Percentiles rank a stretch among this genome's conserved stretches.
phyloP scores from a whole-genome alignment of 2,329 filamentous ascomycete genomes.

The Catunica adiposa region DNA sequence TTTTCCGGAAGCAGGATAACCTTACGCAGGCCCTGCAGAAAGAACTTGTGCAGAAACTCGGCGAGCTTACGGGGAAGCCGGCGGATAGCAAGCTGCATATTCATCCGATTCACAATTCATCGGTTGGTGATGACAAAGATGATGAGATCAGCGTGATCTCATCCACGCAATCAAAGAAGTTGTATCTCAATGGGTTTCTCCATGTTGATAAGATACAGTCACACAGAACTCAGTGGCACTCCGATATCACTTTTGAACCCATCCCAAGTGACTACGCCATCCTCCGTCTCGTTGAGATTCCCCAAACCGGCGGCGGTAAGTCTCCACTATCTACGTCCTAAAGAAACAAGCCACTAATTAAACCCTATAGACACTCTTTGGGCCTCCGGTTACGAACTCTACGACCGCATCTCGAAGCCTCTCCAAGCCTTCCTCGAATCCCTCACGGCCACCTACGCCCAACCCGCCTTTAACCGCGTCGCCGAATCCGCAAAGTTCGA shows the following conservation, averaged over 20 bases:
- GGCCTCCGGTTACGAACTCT: constrained; percentile 51
- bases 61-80: constrained; percentile 41
- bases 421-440: constrained; percentile 42
- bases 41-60: constrained; percentile 43
- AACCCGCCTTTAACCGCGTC: constrained; percentile 33
- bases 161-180: constrained; percentile 36
- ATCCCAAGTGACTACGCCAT: constrained; percentile 47
- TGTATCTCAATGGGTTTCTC: constrained; percentile 28
- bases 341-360: background rate
- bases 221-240: constrained; percentile 37
- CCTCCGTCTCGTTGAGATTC: constrained; percentile 36
- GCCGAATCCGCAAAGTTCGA: constrained; percentile 29
- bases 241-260: constrained; percentile 49
- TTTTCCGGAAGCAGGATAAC: constrained; percentile 48
- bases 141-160: constrained; percentile 48
- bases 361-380: constrained; percentile 39
- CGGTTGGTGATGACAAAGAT: constrained; percentile 35
- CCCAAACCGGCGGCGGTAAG: constrained; percentile 35
- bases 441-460: constrained; percentile 37
- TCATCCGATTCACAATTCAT: constrained; percentile 39
- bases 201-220: constrained; percentile 27
- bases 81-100: constrained; percentile 40
- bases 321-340: background rate
- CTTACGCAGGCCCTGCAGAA: constrained; percentile 49
- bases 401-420: constrained; percentile 42